Base-by-base conservation (phyloP, 306 rosid genomes). In the Medicago truncatula region DNA sequence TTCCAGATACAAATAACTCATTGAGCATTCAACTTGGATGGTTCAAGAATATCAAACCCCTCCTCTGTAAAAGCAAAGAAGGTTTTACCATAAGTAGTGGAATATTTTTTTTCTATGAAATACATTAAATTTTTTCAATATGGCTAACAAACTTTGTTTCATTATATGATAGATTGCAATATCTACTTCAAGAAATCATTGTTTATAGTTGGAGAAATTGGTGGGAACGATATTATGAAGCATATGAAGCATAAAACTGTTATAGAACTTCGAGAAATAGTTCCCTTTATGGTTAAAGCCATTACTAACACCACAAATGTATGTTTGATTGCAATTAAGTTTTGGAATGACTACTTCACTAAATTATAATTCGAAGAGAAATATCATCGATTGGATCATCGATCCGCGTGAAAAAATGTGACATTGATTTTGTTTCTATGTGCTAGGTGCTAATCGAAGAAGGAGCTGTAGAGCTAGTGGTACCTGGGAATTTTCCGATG, bases 11-110 rank as follows among this genome's bases (percentile, higher is more conserved):
- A 15, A n/a, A 7, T 34, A 34, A 31, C n/a, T 34, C 67, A 36
- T 62, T 88, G 36, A 67, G 36, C 2, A 9, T 67, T 16, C 47
- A 43, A 67, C 17, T 67, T 12, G 71, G 16, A 11, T 44, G 72
- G 59, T 68, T 68, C 15, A 25, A 47, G 43, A n/a, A 47, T 4
- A 5, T 68, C 21, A 68, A 68, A 47, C 5, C 73, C 9, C 25
- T 60, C 5, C 5, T 47, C 0, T 68, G 60, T 7, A 15, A 46
- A 68, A 73, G 7, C 12, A 43, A 20, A 44, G 43, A 36, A 62
- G 68, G 77, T 21, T 20, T 17, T 57, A 57, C 8, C 1, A 41
- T 2, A 39, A 1, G 8, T 58, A 1, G 1, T 73, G 23, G 6
- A 40, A n/a, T 17, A 2, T 72, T 3, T 13, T 57, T 5, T 57